Percentiles rank a stretch among this genome's conserved stretches.
Evolutionary conservation across 2,329 filamentous ascomycete genomes (phyloP).

Genomic region (Hortaea sp.): DNA sequence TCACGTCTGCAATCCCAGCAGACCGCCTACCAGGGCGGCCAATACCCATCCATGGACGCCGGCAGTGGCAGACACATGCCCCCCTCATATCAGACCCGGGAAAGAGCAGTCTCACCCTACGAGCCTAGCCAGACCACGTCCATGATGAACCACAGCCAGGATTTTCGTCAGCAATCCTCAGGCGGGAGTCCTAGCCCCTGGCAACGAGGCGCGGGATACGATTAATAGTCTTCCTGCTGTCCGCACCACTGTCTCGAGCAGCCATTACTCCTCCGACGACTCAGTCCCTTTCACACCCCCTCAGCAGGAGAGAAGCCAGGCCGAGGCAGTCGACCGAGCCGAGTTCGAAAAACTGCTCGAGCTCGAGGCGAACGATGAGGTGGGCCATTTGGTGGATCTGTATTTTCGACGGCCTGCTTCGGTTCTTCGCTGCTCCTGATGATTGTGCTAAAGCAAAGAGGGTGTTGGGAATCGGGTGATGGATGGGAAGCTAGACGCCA

Average conservation of each 20-base stretch:
- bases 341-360: not conserved
- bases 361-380: constrained; percentile 1
- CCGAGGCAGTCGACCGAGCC: not conserved
- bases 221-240: constrained; percentile 27
- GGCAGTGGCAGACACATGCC: constrained; percentile 29
- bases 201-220: constrained; percentile 57
- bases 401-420: constrained; percentile 4
- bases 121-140: constrained; percentile 6
- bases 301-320: not conserved
- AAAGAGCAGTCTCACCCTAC: constrained; percentile 23
- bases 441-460: too few relatives aligned
- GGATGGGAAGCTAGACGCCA: too few relatives aligned
- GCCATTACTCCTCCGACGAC: not conserved
- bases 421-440: too few relatives aligned
- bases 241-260: not conserved
- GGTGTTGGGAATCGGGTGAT: too few relatives aligned
- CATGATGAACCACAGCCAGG: constrained; percentile 4
- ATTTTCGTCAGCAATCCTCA: constrained; percentile 26
- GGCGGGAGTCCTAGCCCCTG: constrained; percentile 46
- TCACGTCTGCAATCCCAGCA: constrained; percentile 29
- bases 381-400: constrained; percentile 3
- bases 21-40: constrained; percentile 20
- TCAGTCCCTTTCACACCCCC: not conserved
- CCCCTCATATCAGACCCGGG: constrained; percentile 21
- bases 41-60: constrained; percentile 33